Base-by-base conservation (phyloP, 2,329 filamentous ascomycete genomes). In the Beauveria pseudobassiana region DNA sequence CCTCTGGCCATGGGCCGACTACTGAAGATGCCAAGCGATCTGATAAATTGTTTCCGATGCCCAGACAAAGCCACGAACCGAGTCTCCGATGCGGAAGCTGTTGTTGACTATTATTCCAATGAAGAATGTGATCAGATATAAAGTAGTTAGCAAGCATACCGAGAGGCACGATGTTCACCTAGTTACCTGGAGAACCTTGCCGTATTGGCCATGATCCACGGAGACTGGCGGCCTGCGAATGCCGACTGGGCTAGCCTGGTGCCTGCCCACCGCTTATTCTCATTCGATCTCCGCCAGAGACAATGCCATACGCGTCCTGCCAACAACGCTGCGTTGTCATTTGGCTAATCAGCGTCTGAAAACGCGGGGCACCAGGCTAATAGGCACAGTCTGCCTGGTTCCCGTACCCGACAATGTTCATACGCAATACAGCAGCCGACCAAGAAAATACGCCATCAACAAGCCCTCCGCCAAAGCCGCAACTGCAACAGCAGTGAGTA, bases 11-110 rank as follows among this genome's bases (percentile, higher is more conserved):
- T 48, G 48, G 38, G 57, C 34, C 24, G 24, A 46, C 49, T 20
- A 18, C 24, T 24, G 48, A 30, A 38, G 40, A 53, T 53, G 57
- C 57, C 57, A 59, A 59, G 57, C 57, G 49, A 59, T 59, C 57
- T 45, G 57, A 53, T 59, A 45, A 40, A 24, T 22, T 12, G 18
- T 16, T 16, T 24, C 48, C 56, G 38, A 52, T 52, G 40, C 38
- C n/a, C 8, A 28, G 24, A 53, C 24, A 59, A 49, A n/a, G 20
- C 51, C 54, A 45, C 40, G 34, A 46, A 18, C 14, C 55, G 28
- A 49, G 20, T 40, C 20, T 24, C 54, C 9, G 20, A 48, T 48
- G 53, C 24, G 16, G 26, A 5, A 14, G 20, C 43, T 26, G 18
- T 34, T 12, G 10, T 34, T 12, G 3, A 34, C 10, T 34, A 1